These are phyloP conservation scores for Helianthus tuberosus DNA, from an alignment of 129 eudicot genomes.

Conservation along the genomic window DNA sequence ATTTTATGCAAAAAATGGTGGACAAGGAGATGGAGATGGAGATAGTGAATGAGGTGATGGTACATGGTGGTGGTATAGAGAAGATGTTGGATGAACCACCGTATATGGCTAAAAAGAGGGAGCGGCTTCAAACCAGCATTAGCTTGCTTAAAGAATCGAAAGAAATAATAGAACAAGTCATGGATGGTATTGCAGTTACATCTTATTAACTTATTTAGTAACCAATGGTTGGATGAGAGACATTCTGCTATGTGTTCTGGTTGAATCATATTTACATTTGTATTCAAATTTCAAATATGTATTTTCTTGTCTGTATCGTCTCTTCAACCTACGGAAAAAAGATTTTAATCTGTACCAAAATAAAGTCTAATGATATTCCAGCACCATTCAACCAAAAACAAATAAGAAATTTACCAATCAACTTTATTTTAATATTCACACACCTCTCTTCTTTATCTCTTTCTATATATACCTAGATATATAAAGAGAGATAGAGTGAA, in stretches of 20 bases:
- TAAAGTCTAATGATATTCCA: too few species aligned
- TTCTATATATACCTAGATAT: too few species aligned
- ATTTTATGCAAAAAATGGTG: constrained; percentile 21
- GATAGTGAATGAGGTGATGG: constrained; percentile 28
- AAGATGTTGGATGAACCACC: constrained; percentile 37
- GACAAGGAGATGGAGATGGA: constrained; percentile 21
- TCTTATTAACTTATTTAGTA: not conserved
- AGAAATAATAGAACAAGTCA: constrained; percentile 18
- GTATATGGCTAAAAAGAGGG: constrained; percentile 22
- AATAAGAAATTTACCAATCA: too few species aligned
- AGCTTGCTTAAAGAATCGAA: constrained; percentile 32
- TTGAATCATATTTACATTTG: not conserved
- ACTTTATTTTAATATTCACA: too few species aligned
- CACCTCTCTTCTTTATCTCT: too few species aligned
- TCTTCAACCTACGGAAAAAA: too few species aligned
- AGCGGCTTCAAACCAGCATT: constrained; percentile 29
- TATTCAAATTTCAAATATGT: too few species aligned
- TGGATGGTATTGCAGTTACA: not conserved
- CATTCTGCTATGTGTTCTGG: not conserved
- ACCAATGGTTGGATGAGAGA: not conserved
- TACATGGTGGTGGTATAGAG: constrained; percentile 32
- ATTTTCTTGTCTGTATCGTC: too few species aligned
- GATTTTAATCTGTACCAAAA: too few species aligned
- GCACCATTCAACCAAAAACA: too few species aligned
- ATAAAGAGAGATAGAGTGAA: too few species aligned